Base-by-base conservation (phyloP, 2,329 filamentous ascomycete genomes). In the Ophiostoma pallidulum region DNA sequence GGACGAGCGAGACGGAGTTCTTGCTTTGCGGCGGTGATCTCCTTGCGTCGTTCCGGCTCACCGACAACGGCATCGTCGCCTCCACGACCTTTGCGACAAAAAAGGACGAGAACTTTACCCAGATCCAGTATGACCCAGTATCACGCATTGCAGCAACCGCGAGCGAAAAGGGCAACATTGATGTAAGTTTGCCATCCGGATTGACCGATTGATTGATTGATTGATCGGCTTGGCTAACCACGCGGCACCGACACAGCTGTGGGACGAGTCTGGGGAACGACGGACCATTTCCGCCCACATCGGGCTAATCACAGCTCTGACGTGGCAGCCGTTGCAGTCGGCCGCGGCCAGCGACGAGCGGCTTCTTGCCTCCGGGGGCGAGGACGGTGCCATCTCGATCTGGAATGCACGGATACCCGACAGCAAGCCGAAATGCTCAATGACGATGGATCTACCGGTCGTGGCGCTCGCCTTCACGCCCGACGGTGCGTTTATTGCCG, bases 401-500 rank as follows among this genome's bases (percentile, higher is more conserved):
- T 82, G 78, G 75, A 80, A 82, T 54, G 76, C 73, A 3, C 68
- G 73, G 41, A 68, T 66, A 32, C 61, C 70, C 1, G 75, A 79
- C 45, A 71, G 67, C 53, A 78, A 76, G 55, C 65, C 76, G 1
- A 77, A 74, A 51, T 76, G 72, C 52, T 77, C 75, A 47, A 72
- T 82, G 64, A 80, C 74, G 0, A 80, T 82, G 73, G 62, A 59
- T 22, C 66, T 68, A 1, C 71, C 75, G 8, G 74, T 82, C 38
- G 71, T 79, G 35, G 72, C 73, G 20, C 65, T 82, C 2, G 70
- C 78, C 1, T 82, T 82, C 51, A 80, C 77, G 0, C 78, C 79
- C 0, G 77, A 82, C 51, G 79, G 79, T 2, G 72, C 71, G 18
- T 80, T 80, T 54, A 72, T 83, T 44, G 79, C 79, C 0, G 78